These are phyloP conservation scores for Solanum boliviense DNA, from an alignment of 257 asterid species.

Conservation along the genomic window DNA sequence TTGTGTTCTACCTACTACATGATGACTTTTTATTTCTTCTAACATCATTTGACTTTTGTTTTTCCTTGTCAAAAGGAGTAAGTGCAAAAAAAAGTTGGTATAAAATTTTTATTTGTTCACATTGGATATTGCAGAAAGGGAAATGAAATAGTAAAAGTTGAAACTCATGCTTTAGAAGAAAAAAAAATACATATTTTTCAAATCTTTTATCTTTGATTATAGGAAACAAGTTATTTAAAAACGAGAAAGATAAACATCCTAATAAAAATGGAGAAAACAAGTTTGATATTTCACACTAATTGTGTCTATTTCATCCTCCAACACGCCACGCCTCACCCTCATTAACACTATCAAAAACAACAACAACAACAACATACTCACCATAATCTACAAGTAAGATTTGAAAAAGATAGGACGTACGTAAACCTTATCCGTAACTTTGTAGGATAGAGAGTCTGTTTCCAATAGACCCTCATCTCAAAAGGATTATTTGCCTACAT, in stretches of 20 bases:
- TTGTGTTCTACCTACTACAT: not conserved
- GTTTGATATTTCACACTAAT: not conserved
- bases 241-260: not conserved
- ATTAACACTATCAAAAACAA: not conserved
- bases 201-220: too few species aligned
- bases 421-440: too few species aligned
- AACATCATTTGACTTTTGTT: not conserved
- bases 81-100: not conserved
- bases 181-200: too few species aligned
- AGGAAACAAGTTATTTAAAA: not conserved
- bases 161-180: not conserved
- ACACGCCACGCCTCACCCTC: not conserved
- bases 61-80: not conserved
- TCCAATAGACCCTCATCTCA: not conserved
- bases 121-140: not conserved
- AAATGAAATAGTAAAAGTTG: not conserved
- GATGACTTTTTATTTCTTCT: not conserved
- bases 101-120: not conserved
- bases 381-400: not conserved
- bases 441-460: too few species aligned
- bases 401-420: too few species aligned
- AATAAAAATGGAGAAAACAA: not conserved
- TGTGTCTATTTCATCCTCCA: not conserved
- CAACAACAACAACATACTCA: not conserved
- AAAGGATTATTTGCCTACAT: not conserved